Percentiles rank a stretch among this genome's conserved stretches.
phyloP scores from a whole-genome alignment of 2,329 filamentous ascomycete species.

The Juglanconis oblonga region DNA sequence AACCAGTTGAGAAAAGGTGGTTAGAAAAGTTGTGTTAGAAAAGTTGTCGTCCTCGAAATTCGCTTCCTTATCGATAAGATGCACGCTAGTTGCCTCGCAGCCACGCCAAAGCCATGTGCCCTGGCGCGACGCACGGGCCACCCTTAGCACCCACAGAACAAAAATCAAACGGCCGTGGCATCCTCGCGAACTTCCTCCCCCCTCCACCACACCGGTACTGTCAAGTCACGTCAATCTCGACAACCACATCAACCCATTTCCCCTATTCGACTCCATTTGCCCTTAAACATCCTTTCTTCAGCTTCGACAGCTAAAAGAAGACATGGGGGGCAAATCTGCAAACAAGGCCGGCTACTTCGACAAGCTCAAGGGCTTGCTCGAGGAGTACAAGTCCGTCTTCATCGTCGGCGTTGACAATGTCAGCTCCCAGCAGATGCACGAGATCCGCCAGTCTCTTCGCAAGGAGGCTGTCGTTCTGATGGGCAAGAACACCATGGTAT shows the following conservation, averaged over 20 bases:
- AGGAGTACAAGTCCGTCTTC: conserved; percentile 97
- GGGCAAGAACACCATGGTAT: conserved; percentile 99
- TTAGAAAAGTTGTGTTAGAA: background rate
- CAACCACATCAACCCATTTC: conserved; percentile 14
- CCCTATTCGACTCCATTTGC: conserved; percentile 41
- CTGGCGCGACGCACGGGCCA: background rate
- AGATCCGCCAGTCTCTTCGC: conserved; percentile 92
- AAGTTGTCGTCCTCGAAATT: background rate
- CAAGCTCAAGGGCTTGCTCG: conserved; percentile 96
- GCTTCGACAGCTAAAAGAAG: conserved; percentile 64
- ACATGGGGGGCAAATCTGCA: conserved; percentile 95
- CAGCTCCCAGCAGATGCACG: conserved; percentile 99
- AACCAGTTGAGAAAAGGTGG: too few relatives aligned
- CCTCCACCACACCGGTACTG: background rate
- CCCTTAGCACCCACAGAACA: conserved; percentile 5
- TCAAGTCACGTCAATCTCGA: conserved; percentile 19
- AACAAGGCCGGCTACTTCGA: conserved; percentile 98
- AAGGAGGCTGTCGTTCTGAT: conserved; percentile 93
- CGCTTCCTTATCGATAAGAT: background rate
- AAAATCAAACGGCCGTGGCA: conserved; percentile 10
- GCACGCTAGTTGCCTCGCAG: background rate
- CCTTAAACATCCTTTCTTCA: conserved; percentile 99
- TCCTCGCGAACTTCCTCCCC: background rate
- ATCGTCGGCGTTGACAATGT: conserved; percentile 99
- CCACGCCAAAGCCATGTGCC: background rate